phyloP scores from a whole-genome alignment of 2,329 filamentous ascomycete genomes.

The Coniella lustricola region DNA sequence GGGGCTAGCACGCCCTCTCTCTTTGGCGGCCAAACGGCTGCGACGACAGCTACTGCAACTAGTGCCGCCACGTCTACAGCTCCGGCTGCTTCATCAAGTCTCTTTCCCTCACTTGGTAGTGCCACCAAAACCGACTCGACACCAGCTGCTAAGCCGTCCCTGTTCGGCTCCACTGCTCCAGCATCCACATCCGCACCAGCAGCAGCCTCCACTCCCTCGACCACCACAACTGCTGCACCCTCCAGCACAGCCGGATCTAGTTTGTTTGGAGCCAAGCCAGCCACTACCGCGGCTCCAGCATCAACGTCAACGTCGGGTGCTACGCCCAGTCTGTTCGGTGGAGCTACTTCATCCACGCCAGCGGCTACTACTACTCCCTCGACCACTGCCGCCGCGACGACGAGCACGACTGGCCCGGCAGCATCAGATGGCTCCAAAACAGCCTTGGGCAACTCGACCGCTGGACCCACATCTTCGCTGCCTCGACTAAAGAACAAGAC shows the following conservation, averaged over 20 bases:
- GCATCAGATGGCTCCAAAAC: conserved; percentile 18
- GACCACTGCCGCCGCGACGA: not conserved
- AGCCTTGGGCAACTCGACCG: conserved; percentile 62
- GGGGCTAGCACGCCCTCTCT: conserved; percentile 18
- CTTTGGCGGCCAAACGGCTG: conserved; percentile 36
- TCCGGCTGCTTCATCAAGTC: conserved; percentile 14
- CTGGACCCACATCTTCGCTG: conserved; percentile 74
- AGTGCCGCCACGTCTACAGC: conserved; percentile 11
- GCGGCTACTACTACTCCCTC: conserved; percentile 19
- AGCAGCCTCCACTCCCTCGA: conserved; percentile 2
- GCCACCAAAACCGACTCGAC: conserved; percentile 8
- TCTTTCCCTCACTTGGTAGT: conserved; percentile 14
- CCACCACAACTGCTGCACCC: conserved; percentile 18
- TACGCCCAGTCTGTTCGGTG: conserved; percentile 20
- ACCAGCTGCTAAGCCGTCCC: conserved; percentile 19
- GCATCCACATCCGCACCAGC: conserved; percentile 18
- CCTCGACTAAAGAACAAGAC: conserved; percentile 96
- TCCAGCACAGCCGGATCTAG: conserved; percentile 22
- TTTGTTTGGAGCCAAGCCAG: conserved; percentile 14
- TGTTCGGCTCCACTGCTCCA: conserved; percentile 23
- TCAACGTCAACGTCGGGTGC: conserved; percentile 13
- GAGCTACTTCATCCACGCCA: conserved; percentile 20
- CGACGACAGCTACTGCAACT: conserved; percentile 26
- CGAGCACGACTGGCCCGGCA: not conserved
- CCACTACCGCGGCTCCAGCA: conserved; percentile 14